Percentiles rank a stretch among this genome's conserved stretches.
These are phyloP conservation scores for Saturnispora hagleri DNA, from an alignment of 805 yeast genomes.

Conservation along the genomic window DNA sequence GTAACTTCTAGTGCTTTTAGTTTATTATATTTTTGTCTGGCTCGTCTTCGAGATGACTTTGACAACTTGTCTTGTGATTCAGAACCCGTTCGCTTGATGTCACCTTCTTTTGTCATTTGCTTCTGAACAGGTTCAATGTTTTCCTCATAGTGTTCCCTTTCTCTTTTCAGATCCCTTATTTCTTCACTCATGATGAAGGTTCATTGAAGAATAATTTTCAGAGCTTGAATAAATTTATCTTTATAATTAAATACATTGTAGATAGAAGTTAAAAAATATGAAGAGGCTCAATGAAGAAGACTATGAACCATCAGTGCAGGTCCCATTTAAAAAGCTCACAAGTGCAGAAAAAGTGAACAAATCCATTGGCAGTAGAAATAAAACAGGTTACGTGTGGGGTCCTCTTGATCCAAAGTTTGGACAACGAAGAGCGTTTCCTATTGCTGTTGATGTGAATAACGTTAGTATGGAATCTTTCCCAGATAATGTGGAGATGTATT, in stretches of 20 bases:
- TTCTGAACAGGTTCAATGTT: background rate
- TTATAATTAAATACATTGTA: background rate
- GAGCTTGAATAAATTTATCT: background rate
- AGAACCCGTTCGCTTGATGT: background rate
- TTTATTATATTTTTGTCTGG: background rate
- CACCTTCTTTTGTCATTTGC: background rate
- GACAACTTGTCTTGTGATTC: background rate
- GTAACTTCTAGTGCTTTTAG: constrained; percentile 3
- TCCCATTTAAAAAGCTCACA: background rate
- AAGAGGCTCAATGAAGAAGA: background rate
- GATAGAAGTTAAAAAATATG: background rate
- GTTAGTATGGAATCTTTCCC: constrained; percentile 16
- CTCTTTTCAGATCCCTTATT: constrained; percentile 6
- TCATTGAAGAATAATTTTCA: background rate
- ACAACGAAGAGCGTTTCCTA: constrained; percentile 29
- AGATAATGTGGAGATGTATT: constrained; percentile 23
- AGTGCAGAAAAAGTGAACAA: background rate
- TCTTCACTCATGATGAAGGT: background rate
- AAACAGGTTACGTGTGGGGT: constrained; percentile 18
- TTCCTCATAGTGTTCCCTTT: constrained; percentile 11
- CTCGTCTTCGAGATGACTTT: background rate
- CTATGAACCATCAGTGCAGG: background rate
- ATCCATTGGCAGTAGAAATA: background rate
- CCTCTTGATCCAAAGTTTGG: constrained; percentile 31
- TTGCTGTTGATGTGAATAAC: constrained; percentile 15